Conservation (phyloP, 139 green algal genomes). For the Asterochloris erici region DNA sequence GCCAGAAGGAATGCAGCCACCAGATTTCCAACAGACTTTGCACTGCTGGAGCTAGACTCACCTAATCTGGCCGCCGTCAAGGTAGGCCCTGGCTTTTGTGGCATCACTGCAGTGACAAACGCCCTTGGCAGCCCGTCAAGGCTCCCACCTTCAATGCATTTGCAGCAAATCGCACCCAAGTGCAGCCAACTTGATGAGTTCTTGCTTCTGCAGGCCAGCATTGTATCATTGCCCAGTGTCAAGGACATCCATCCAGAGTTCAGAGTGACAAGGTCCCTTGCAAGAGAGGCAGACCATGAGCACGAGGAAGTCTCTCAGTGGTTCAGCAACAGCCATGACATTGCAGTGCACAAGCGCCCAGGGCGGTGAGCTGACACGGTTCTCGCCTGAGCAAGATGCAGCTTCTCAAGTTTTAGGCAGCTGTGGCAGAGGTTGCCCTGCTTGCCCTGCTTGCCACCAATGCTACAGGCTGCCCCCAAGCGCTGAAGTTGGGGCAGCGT, state of each 20-base stretch:
- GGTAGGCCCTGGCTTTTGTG: slow-evolving; percentile 6
- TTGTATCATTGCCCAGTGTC: slow-evolving; percentile 36
- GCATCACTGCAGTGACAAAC: neutral
- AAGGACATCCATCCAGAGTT: slow-evolving; percentile 68
- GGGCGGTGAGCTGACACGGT: too few relatives aligned
- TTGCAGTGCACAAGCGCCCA: too few relatives aligned
- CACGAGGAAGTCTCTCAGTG: too few relatives aligned
- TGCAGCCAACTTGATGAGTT: neutral
- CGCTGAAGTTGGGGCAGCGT: too few relatives aligned
- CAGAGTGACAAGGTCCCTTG: slow-evolving; percentile 14
- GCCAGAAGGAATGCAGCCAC: slow-evolving; percentile 57
- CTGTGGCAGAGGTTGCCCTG: too few relatives aligned
- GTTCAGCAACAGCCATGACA: too few relatives aligned
- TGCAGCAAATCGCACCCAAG: neutral
- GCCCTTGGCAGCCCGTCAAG: neutral
- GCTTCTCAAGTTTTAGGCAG: too few relatives aligned
- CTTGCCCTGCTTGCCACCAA: too few relatives aligned
- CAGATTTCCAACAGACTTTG: slow-evolving; percentile 80
- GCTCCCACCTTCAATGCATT: neutral
- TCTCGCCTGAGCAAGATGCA: too few relatives aligned
- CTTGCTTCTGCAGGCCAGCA: slow-evolving; percentile 12
- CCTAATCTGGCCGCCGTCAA: slow-evolving; percentile 4
- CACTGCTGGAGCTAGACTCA: slow-evolving; percentile 40
- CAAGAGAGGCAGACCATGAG: slow-evolving; percentile 24
- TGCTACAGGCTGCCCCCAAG: too few relatives aligned